These are phyloP conservation scores for Ilyonectria mors-panacis DNA, from an alignment of 2,329 filamentous ascomycete genomes.

Conservation along the genomic window DNA sequence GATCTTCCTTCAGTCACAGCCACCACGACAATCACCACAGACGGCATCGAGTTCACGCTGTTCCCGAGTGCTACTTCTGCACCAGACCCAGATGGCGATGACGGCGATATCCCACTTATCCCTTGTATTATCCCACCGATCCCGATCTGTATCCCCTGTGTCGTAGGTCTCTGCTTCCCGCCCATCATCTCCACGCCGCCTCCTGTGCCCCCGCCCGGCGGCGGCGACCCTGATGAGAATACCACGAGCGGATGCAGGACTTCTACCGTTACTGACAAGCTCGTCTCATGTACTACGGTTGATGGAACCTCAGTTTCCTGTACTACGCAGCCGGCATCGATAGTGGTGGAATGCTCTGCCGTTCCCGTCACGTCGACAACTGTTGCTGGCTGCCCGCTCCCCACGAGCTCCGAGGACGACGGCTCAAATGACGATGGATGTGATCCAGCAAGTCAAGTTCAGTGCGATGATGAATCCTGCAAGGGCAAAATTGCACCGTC, in stretches of 20 bases:
- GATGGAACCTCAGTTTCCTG: background rate
- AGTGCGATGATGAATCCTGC: background rate
- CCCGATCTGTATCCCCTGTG: background rate
- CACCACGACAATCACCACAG: background rate
- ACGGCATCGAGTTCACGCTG: background rate
- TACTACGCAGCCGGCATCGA: background rate
- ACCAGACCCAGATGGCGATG: background rate
- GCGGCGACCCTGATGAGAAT: background rate
- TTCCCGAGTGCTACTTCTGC: background rate
- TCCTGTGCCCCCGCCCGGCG: background rate
- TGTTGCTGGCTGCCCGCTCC: background rate
- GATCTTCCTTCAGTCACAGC: background rate
- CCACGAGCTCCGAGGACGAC: background rate
- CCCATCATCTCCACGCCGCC: background rate
- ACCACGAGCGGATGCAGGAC: background rate
- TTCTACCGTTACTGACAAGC: background rate
- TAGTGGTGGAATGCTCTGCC: background rate
- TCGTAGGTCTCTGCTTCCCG: background rate
- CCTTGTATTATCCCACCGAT: background rate
- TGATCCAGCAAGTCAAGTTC: background rate
- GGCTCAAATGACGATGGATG: background rate
- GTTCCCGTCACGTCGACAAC: background rate
- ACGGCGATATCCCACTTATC: background rate
- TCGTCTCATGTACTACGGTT: background rate
- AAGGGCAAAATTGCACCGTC: background rate